Conservation (phyloP, 2,329 filamentous ascomycete species). For the Penicillium sumatraense region DNA sequence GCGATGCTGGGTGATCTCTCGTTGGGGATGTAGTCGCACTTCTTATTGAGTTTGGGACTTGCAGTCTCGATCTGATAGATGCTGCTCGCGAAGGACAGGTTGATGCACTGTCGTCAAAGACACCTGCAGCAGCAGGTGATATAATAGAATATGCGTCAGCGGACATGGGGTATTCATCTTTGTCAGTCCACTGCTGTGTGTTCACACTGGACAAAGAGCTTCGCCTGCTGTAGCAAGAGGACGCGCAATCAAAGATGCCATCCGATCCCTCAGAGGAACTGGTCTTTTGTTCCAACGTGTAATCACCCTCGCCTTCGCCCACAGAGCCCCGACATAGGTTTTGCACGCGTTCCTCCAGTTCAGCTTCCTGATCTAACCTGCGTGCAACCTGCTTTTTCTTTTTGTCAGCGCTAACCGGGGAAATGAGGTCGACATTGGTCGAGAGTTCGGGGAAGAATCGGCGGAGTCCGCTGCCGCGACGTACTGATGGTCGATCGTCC, state of each 20-base stretch:
- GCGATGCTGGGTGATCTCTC: conserved; percentile 1
- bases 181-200: conserved; percentile 27
- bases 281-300: conserved; percentile 3
- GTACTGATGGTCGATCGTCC: conserved; percentile 16
- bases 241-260: conserved; percentile 33
- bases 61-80: not conserved
- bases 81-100: not conserved
- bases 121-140: conserved; percentile 29
- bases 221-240: conserved; percentile 42
- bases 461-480: conserved; percentile 24
- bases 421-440: conserved; percentile 31
- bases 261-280: conserved; percentile 30
- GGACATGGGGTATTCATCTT: conserved; percentile 10
- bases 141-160: conserved; percentile 31
- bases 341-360: conserved; percentile 22
- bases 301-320: not conserved
- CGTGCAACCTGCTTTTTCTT: conserved; percentile 11
- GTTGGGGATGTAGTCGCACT: not conserved
- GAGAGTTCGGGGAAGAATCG: conserved; percentile 38
- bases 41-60: not conserved
- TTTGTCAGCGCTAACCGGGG: conserved; percentile 23
- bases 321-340: conserved; percentile 17
- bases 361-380: conserved; percentile 11
- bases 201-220: conserved; percentile 40
- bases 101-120: conserved; percentile 40